These are phyloP conservation scores for Dactylonectria estremocensis DNA, from an alignment of 2,329 filamentous ascomycete genomes.

Conservation along the genomic window DNA sequence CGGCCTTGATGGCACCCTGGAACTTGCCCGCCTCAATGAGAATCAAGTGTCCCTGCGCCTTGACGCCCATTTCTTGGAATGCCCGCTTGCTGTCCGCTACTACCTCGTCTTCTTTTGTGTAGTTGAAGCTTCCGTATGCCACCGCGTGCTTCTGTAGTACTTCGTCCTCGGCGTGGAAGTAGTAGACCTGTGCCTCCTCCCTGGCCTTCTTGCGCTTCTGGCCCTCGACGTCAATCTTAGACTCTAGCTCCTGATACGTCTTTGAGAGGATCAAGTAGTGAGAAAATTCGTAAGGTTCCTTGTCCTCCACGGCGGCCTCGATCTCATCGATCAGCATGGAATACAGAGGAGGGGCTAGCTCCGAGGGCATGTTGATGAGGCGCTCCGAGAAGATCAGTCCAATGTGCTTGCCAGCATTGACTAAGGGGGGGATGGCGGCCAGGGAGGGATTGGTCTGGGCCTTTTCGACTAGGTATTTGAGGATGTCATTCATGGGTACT, in stretches of 20 bases:
- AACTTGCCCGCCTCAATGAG: conserved; percentile 88
- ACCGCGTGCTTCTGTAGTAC: conserved; percentile 83
- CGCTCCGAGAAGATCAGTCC: conserved; percentile 93
- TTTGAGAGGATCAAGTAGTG: conserved; percentile 95
- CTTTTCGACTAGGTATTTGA: conserved; percentile 77
- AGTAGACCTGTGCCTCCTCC: conserved; percentile 77
- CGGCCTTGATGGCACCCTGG: conserved; percentile 80
- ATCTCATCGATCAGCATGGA: conserved; percentile 95
- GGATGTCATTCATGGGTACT: conserved; percentile 78
- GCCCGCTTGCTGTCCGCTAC: conserved; percentile 92
- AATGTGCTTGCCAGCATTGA: conserved; percentile 72
- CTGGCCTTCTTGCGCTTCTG: conserved; percentile 76
- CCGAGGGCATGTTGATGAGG: conserved; percentile 95
- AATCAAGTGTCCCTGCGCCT: conserved; percentile 86
- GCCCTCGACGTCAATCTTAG: conserved; percentile 78
- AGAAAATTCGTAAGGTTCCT: conserved; percentile 92
- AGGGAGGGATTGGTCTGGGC: conserved; percentile 69
- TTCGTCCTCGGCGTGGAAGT: conserved; percentile 98
- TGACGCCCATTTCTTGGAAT: conserved; percentile 94
- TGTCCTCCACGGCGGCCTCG: conserved; percentile 87
- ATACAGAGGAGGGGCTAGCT: conserved; percentile 95
- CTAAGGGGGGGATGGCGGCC: conserved; percentile 69
- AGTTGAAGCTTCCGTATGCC: conserved; percentile 80
- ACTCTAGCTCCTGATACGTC: conserved; percentile 91
- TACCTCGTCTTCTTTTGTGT: conserved; percentile 85